These are phyloP conservation scores for Sphenostylis stenocarpa DNA, from an alignment of 306 rosid genomes.

Conservation along the genomic window DNA sequence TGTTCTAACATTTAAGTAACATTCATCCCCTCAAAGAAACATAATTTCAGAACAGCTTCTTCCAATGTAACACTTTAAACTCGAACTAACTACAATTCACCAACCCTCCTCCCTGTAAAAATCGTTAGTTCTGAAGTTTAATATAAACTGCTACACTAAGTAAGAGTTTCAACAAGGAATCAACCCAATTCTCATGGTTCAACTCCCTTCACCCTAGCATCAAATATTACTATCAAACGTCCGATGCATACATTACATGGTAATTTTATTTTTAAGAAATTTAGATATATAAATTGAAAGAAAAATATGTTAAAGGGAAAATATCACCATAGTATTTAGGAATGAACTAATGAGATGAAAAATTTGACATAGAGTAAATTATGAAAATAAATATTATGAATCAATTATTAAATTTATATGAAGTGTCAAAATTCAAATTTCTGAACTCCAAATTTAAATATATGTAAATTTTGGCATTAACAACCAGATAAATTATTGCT, in stretches of 20 bases:
- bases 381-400: background rate
- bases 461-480: background rate
- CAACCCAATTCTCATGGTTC: constrained; percentile 1
- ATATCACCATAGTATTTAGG: background rate
- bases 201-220: background rate
- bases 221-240: background rate
- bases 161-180: background rate
- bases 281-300: background rate
- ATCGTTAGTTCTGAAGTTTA: background rate
- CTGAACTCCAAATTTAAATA: background rate
- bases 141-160: background rate
- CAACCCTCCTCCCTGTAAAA: background rate
- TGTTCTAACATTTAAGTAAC: background rate
- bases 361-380: background rate
- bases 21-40: background rate
- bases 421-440: background rate
- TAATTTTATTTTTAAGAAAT: background rate
- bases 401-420: background rate
- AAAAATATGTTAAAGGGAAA: background rate
- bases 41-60: background rate
- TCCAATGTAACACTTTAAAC: background rate
- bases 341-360: background rate
- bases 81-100: too few relatives aligned
- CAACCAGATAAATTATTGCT: background rate
- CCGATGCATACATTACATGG: background rate